Base-by-base conservation (phyloP, 2,329 filamentous ascomycete species). In the Botrytis squamosa region DNA sequence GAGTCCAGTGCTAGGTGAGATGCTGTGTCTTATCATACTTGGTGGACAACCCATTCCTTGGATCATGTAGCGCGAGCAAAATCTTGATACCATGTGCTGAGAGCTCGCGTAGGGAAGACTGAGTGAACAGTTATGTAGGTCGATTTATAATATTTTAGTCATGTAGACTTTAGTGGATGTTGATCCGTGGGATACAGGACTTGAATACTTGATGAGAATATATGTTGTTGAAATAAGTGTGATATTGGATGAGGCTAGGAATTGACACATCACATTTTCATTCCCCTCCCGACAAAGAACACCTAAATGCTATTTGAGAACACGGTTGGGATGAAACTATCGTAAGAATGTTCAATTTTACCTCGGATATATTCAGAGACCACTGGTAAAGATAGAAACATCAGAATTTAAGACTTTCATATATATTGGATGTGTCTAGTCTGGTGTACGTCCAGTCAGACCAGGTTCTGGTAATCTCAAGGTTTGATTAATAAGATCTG, bases 61-160 rank as follows among this genome's bases (percentile, higher is more conserved):
- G 3, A 55, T 55, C 12, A 55, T 55, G 12, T 55, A 16, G 49
- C 5, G 6, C 25, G 49, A n/a, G 25, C 4, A 4, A 12, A n/a
- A 55, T n/a, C 4, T 55, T n/a, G 25, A n/a, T 12, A 55, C 16
- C 5, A n/a, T 16, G 12, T 12, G 6, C 12, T 12, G 5, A 2
- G 12, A 3, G 12, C 49, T n/a, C 12, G 2, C 49, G 12, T n/a
- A 55, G 1, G 0, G 0, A n/a, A n/a, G 2, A 55, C 25, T 3
- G 49, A 16, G 4, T 55, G 25, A 7, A n/a, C 6, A 2, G 16
- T 0, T n/a, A 55, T 3, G 1, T 55, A 12, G 25, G 5, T 55
- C 2, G 49, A 7, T 4, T 55, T 10, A n/a, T 5, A 16, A 55
- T n/a, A n/a, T n/a, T 55, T 0, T 7, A 16, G 25, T 52, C 49